These are phyloP conservation scores for Boletus subcaerulescens DNA, from an alignment of 768 basidiomycete genomes.

Conservation along the genomic window DNA sequence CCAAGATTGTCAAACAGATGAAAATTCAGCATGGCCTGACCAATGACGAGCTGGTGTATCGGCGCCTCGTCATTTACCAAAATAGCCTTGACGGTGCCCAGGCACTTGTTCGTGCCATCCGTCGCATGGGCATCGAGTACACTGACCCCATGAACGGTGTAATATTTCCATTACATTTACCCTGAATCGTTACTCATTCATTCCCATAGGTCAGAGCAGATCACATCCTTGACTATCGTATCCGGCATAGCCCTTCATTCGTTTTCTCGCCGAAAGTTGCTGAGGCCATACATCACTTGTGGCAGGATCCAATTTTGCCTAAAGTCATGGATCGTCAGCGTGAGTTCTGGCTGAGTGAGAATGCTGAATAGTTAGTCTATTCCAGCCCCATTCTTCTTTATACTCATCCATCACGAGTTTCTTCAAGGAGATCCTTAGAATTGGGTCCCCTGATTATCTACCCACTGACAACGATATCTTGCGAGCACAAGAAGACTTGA, in stretches of 20 bases:
- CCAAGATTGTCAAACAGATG: neutral
- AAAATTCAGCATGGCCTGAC: slow-evolving; percentile 4
- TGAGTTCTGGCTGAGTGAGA: neutral
- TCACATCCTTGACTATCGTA: neutral
- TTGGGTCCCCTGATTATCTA: slow-evolving; percentile 1
- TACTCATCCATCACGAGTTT: neutral
- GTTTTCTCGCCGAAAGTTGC: neutral
- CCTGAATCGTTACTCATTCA: neutral
- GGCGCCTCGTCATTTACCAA: neutral
- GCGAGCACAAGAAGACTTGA: neutral
- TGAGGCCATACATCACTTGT: neutral
- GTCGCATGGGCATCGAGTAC: neutral
- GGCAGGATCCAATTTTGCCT: slow-evolving; percentile 1
- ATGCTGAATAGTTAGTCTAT: neutral
- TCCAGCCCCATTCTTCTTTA: neutral
- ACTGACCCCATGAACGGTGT: neutral
- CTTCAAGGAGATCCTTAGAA: neutral
- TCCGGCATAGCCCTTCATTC: neutral
- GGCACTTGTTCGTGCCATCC: neutral
- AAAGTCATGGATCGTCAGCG: neutral
- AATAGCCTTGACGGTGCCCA: neutral
- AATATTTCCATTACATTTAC: neutral
- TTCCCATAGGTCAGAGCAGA: neutral
- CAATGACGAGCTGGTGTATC: neutral
- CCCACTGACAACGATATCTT: neutral